Base-by-base conservation (phyloP, 352 stramenopile genomes). In the Pythium dissimile region DNA sequence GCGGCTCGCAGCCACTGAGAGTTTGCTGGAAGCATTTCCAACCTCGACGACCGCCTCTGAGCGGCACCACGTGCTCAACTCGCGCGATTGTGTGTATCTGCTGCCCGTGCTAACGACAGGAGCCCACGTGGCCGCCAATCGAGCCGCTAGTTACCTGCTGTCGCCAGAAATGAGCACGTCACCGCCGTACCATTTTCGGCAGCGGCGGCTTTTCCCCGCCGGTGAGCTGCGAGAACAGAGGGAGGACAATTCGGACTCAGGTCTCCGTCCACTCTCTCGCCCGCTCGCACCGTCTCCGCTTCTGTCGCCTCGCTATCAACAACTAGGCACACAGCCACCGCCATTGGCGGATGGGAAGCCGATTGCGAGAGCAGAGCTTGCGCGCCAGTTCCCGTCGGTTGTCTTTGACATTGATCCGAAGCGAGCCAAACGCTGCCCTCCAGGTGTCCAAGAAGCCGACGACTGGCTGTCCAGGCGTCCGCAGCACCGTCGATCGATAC, bases 351-450 rank as follows among this genome's bases (percentile, higher is more conserved):
- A 27, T 12, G 10, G 31, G 20, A 12, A 12, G 6, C 18, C 21
- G 26, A 13, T 54, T 1, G 41, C 26, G 20, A 39, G 48, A 13
- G 16, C 32, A 2, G 41, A 53, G 34, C 48, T 64, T 9, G 37
- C 43, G 28, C 57, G 57, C 0, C n/a, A 47, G 18, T 37, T 54
- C 20, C 57, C 57, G 1, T 24, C 47, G 20, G 47, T 64, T 3
- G 49, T 64, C 1, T 64, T 64, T 44, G 57, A 64, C 23, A 24
- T 59, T 23, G 41, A 64, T 20, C 5, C 48, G 2, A 64, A 59
- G 49, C 34, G 51, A 18, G 50, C 48, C n/a, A 53, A 35, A n/a
- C 57, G 49, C 2, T 59, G 57, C 49, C 41, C 57, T 9, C 27
- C 31, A 5, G 57, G 57, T 13, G 57, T 64, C 13, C 57, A 64